These are phyloP conservation scores for Penicillium cataractarum DNA, from an alignment of 495 filamentous ascomycete species.

Conservation along the genomic window DNA sequence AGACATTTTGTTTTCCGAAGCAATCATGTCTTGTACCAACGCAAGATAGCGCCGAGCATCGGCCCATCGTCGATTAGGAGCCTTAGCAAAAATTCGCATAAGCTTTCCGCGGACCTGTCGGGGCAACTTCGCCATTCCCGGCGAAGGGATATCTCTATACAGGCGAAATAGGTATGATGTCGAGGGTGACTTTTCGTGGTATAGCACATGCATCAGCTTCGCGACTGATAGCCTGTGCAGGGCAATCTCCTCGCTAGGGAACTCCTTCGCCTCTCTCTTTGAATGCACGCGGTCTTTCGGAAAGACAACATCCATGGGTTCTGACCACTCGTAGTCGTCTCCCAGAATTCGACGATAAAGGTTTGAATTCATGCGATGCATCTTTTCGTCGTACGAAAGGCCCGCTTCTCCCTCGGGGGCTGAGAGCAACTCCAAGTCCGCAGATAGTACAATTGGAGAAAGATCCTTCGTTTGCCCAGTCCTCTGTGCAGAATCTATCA, in stretches of 20 bases:
- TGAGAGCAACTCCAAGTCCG: background rate
- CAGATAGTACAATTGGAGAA: background rate
- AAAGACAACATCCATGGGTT: conserved; percentile 20
- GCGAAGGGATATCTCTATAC: conserved; percentile 64
- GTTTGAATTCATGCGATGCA: conserved; percentile 15
- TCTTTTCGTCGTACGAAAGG: conserved; percentile 22
- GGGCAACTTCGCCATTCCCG: conserved; percentile 67
- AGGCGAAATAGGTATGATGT: conserved; percentile 60
- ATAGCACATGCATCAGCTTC: conserved; percentile 46
- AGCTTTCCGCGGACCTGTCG: conserved; percentile 61
- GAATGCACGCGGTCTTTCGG: conserved; percentile 12
- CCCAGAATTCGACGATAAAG: conserved; percentile 23
- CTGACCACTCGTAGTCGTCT: conserved; percentile 19
- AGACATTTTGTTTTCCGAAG: conserved; percentile 63
- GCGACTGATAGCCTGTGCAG: conserved; percentile 36
- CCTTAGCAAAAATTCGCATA: conserved; percentile 66
- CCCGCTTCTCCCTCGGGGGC: background rate
- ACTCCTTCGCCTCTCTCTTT: conserved; percentile 11
- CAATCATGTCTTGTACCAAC: conserved; percentile 80
- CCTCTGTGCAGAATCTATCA: background rate
- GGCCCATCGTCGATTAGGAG: conserved; percentile 41
- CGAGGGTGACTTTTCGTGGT: conserved; percentile 41
- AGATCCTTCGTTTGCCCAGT: background rate
- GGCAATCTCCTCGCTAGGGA: conserved; percentile 22
- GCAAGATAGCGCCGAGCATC: conserved; percentile 75